These are phyloP conservation scores for Cryphonectria nitschkei DNA, from an alignment of 2,329 filamentous ascomycete species.

Conservation along the genomic window DNA sequence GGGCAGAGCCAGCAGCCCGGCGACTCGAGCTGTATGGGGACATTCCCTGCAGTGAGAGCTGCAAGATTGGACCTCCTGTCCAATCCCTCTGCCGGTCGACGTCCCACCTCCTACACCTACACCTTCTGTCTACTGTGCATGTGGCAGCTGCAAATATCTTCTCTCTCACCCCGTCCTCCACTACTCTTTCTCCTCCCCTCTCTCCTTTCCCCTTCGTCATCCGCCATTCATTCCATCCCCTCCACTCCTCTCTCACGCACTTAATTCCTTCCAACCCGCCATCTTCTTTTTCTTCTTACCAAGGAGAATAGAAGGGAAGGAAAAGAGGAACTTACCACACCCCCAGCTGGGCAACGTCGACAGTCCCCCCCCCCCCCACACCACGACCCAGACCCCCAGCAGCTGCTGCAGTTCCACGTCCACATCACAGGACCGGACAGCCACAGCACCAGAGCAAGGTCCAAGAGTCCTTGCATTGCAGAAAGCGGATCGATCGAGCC, in stretches of 20 bases:
- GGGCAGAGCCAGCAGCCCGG: not conserved
- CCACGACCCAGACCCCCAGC: conserved; percentile 21
- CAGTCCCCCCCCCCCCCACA: conserved; percentile 25
- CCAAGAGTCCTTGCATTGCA: conserved; percentile 28
- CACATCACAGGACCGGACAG: conserved; percentile 33
- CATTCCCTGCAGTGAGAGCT: conserved; percentile 14
- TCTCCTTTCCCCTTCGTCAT: conserved; percentile 42
- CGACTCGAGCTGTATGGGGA: conserved; percentile 10
- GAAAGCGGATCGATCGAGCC: conserved; percentile 20
- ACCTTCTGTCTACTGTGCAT: conserved; percentile 59
- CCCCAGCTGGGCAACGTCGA: conserved; percentile 32
- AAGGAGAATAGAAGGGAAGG: conserved; percentile 40
- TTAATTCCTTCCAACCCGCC: conserved; percentile 49
- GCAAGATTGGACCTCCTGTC: conserved; percentile 19
- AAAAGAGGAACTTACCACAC: conserved; percentile 37
- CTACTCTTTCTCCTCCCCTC: not conserved
- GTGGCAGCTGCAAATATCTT: conserved; percentile 53
- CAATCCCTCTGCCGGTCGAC: conserved; percentile 28
- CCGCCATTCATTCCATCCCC: conserved; percentile 53
- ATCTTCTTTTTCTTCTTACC: conserved; percentile 38
- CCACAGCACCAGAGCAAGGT: conserved; percentile 27
- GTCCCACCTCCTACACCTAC: conserved; percentile 37
- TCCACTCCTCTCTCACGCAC: conserved; percentile 44
- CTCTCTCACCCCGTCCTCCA: conserved; percentile 30
- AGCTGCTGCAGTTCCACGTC: conserved; percentile 30